Evolutionary conservation across 75 land plant species (phyloP), one percentile per base, ranked within the genome.

Genomic region (Selaginella moellendorffii): DNA sequence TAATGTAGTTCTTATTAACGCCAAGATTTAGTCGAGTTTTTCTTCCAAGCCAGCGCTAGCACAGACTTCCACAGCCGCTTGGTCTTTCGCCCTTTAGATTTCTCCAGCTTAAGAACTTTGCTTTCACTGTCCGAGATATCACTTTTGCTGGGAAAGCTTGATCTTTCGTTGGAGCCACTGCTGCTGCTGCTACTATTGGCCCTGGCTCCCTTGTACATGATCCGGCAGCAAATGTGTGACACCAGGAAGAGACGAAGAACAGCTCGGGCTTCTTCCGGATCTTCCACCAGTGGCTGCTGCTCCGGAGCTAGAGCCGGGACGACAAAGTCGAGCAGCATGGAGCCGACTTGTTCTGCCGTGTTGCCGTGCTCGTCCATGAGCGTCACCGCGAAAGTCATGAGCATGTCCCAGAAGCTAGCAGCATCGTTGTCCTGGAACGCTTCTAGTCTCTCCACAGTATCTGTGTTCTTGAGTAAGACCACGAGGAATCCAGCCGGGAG

Each of bases 391-490:
- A 54, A 46, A 46, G 54, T 59, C 36, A 68, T 62, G n/a, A 68
- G 27, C 9, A 61, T 42, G 24, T 68, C 18, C 69, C 69, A 68
- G 36, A 68, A 68, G 14, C 31, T 52, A 1, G 69, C 65, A 18
- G 69, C 69, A 21, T 68, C 69, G 20, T 59, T 23, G 29, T 58
- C 65, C 23, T 62, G 63, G 17, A 1, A 62, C 27, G 23, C 17
- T 1, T 27, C 31, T 2, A 31, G 19, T 12, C 29, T 22, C 31
- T 63, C 46, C 19, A 42, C 27, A 58, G 21, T 2, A 18, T 31
- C 19, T 12, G 2, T 1, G 2, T 30, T 29, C 52, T 24, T 18
- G n/a, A 27, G 18, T 25, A 30, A 42, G 26, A 63, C 24, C 28
- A 24, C 62, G 66, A 68, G 22, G 54, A 63, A 69, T 64, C 27